Evolutionary conservation across 805 yeast genomes (phyloP).

Genomic region (Saccharomycopsis sp.): DNA sequence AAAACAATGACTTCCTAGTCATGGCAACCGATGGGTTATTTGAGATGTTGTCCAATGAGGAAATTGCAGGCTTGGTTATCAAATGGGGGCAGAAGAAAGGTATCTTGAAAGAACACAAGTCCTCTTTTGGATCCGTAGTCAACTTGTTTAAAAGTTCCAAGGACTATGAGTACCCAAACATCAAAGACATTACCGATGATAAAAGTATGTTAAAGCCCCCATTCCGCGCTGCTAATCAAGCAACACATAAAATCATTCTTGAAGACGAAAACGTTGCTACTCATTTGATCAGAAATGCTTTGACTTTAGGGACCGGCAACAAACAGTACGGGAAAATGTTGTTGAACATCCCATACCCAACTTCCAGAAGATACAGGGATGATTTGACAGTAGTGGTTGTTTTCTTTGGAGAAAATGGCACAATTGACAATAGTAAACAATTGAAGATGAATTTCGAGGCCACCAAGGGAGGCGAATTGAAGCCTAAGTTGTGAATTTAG

Average conservation of each 20-base stretch:
- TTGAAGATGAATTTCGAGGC: slow-evolving; percentile 49
- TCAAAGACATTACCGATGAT: slow-evolving; percentile 50
- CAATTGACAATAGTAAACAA: slow-evolving; percentile 39
- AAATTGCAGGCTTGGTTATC: slow-evolving; percentile 84
- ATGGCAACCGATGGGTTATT: slow-evolving; percentile 92
- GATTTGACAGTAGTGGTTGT: slow-evolving; percentile 94
- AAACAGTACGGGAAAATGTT: slow-evolving; percentile 82
- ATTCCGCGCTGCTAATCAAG: slow-evolving; percentile 43
- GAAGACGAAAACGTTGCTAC: slow-evolving; percentile 89
- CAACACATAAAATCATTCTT: slow-evolving; percentile 39
- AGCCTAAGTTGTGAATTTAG: slow-evolving; percentile 37
- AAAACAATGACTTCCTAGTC: slow-evolving; percentile 75
- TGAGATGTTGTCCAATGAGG: slow-evolving; percentile 87
- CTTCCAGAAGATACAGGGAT: slow-evolving; percentile 87
- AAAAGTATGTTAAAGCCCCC: slow-evolving; percentile 63
- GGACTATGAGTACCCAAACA: slow-evolving; percentile 39
- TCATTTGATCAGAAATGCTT: slow-evolving; percentile 86
- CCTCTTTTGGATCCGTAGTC: slow-evolving; percentile 10
- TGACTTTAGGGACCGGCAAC: slow-evolving; percentile 76
- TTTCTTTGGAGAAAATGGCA: slow-evolving; percentile 68
- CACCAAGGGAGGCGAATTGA: slow-evolving; percentile 48
- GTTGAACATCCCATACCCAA: slow-evolving; percentile 84
- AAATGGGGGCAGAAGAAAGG: slow-evolving; percentile 82
- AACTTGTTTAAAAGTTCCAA: slow-evolving; percentile 3
- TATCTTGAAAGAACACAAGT: slow-evolving; percentile 27